These are phyloP conservation scores for Neoarthrinium moseri DNA, from an alignment of 2,329 filamentous ascomycete genomes.

Conservation along the genomic window DNA sequence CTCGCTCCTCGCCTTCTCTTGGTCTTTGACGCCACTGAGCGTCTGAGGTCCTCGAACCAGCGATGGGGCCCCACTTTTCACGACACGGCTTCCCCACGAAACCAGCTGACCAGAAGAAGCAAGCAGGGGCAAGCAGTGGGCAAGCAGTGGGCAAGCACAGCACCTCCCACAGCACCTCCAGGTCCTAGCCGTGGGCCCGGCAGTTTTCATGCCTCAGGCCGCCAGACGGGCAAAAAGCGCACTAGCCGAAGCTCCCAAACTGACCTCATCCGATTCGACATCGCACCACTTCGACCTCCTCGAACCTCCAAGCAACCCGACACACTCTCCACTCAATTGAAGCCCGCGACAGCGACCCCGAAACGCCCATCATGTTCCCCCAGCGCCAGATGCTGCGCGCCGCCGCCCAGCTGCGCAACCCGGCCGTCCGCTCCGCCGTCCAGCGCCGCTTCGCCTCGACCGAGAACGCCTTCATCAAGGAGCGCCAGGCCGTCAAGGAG, in stretches of 20 bases:
- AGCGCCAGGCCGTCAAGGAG: conserved; percentile 85
- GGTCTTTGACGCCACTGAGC: too few species aligned
- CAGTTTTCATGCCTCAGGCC: conserved; percentile 5
- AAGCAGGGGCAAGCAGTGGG: too few species aligned
- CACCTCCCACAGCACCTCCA: too few species aligned
- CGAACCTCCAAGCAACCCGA: conserved; percentile 10
- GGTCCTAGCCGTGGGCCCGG: too few species aligned
- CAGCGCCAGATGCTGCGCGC: conserved; percentile 61
- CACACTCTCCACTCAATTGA: conserved; percentile 11
- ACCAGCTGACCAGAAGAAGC: conserved; percentile 7
- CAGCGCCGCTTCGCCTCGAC: conserved; percentile 74
- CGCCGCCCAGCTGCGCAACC: conserved; percentile 55
- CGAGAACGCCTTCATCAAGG: conserved; percentile 92
- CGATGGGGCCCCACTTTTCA: background rate
- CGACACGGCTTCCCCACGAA: conserved; percentile 4
- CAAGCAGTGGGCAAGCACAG: too few species aligned
- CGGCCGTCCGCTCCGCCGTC: conserved; percentile 52
- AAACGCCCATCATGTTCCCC: conserved; percentile 56
- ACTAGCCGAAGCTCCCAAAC: conserved; percentile 12
- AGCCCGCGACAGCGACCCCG: conserved; percentile 6
- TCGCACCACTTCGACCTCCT: conserved; percentile 1
- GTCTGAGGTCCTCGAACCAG: too few species aligned
- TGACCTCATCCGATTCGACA: conserved; percentile 15
- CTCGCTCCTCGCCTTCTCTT: too few species aligned
- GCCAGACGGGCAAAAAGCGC: conserved; percentile 17